phyloP scores from a whole-genome alignment of 805 yeast genomes.

The Ogataea saltuana region DNA sequence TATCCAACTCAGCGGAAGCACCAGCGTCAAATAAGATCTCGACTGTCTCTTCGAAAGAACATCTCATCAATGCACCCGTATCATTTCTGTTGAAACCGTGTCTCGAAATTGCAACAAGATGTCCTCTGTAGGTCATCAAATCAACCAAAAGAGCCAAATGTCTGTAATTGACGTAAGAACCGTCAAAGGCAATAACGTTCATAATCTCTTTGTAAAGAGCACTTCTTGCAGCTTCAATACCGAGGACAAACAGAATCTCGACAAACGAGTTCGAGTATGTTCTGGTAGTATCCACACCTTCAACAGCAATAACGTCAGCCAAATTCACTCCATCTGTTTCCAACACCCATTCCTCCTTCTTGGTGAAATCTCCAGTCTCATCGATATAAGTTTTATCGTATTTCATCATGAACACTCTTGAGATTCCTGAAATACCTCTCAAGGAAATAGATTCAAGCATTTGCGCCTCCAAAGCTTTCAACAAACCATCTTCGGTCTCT shows the following conservation, averaged over 20 bases:
- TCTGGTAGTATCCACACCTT: constrained; percentile 89
- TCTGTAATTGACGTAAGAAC: constrained; percentile 98
- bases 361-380: constrained; percentile 80
- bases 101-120: constrained; percentile 97
- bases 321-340: constrained; percentile 98
- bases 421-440: constrained; percentile 93
- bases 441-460: constrained; percentile 94
- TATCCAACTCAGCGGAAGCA: constrained; percentile 96
- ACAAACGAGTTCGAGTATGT: constrained; percentile 96
- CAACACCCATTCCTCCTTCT: constrained; percentile 95
- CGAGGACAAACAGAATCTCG: constrained; percentile 90
- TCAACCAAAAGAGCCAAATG: constrained; percentile 97
- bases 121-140: constrained; percentile 98
- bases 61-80: constrained; percentile 99
- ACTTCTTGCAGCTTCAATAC: constrained; percentile 97
- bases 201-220: constrained; percentile 92
- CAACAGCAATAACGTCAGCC: constrained; percentile 91
- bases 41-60: constrained; percentile 98
- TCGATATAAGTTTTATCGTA: constrained; percentile 73
- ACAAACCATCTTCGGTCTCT: constrained; percentile 94
- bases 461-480: constrained; percentile 91
- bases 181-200: constrained; percentile 98
- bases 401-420: constrained; percentile 88
- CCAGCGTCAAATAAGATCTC: constrained; percentile 98
- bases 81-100: constrained; percentile 99